phyloP scores from a whole-genome alignment of 2,329 filamentous ascomycete species.

The Cyclaneusma minus region DNA sequence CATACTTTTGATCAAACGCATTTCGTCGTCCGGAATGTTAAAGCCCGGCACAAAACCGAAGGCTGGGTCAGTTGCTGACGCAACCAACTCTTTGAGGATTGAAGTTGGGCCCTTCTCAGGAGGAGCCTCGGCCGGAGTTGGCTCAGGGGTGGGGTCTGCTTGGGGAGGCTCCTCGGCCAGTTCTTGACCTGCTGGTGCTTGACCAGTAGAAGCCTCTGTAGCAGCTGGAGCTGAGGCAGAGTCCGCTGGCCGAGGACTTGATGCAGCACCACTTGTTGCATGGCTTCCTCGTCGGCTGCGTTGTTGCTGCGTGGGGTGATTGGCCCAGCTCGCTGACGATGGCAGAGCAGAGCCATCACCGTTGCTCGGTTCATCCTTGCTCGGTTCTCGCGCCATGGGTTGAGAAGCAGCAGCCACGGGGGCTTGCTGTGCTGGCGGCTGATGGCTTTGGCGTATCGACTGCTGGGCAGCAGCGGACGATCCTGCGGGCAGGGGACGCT shows the following conservation, averaged over 20 bases:
- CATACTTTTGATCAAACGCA: constrained; percentile 32
- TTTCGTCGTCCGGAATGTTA: constrained; percentile 28
- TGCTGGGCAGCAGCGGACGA: constrained; percentile 29
- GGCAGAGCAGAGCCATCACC: constrained; percentile 85
- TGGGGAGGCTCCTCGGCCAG: constrained; percentile 5
- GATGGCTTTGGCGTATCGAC: constrained; percentile 21
- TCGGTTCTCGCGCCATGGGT: constrained; percentile 61
- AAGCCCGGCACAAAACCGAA: constrained; percentile 29
- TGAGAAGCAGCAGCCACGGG: constrained; percentile 28
- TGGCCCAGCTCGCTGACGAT: constrained; percentile 86
- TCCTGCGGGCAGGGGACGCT: constrained; percentile 43
- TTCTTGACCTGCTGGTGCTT: constrained; percentile 24
- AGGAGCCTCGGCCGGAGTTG: constrained; percentile 2
- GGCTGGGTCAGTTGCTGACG: constrained; percentile 29
- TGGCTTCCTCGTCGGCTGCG: constrained; percentile 61
- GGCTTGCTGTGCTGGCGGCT: constrained; percentile 17
- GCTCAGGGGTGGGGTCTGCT: constrained; percentile 5
- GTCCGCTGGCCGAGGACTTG: constrained; percentile 73
- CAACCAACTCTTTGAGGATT: constrained; percentile 24
- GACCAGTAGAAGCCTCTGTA: constrained; percentile 30
- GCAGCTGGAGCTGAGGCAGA: constrained; percentile 40
- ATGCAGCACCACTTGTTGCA: constrained; percentile 64
- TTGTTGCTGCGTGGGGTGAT: constrained; percentile 45
- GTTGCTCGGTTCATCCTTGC: constrained; percentile 58
- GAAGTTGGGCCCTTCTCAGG: constrained; percentile 9